These are phyloP conservation scores for Ilex asprella DNA, from an alignment of 257 asterid genomes.

Conservation along the genomic window DNA sequence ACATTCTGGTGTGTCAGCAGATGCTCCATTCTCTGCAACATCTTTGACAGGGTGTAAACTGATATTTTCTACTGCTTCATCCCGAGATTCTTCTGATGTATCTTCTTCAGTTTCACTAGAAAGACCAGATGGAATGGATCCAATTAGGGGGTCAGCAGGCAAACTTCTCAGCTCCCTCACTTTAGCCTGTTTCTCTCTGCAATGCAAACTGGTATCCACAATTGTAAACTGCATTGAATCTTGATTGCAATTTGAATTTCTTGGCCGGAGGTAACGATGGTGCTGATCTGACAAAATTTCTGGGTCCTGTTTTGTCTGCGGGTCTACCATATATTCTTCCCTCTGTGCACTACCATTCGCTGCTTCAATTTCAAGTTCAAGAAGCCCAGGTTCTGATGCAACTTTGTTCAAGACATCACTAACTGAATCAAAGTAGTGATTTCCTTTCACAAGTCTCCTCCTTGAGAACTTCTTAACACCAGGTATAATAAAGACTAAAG, in stretches of 20 bases:
- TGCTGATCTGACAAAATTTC: neutral
- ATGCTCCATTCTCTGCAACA: neutral
- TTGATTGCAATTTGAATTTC: neutral
- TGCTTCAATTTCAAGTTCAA: neutral
- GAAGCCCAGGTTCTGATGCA: too few relatives aligned
- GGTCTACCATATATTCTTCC: neutral
- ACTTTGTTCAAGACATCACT: too few relatives aligned
- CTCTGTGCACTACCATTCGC: neutral
- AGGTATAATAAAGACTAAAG: neutral
- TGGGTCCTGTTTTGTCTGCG: neutral
- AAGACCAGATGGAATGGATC: neutral
- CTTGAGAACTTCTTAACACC: slow-evolving; percentile 1
- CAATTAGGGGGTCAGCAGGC: neutral
- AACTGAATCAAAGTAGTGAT: neutral
- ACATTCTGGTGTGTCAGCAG: neutral
- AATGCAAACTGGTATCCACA: slow-evolving; percentile 9
- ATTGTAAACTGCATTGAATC: neutral
- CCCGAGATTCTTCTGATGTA: neutral
- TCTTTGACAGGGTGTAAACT: neutral
- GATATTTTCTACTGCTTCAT: neutral
- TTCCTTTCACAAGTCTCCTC: neutral
- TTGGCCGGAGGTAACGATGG: neutral
- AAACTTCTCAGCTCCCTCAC: slow-evolving; percentile 3
- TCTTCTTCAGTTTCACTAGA: neutral
- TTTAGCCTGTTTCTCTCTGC: neutral